phyloP scores from a whole-genome alignment of 2,329 filamentous ascomycete species.

The Cyphellophora attinorum region DNA sequence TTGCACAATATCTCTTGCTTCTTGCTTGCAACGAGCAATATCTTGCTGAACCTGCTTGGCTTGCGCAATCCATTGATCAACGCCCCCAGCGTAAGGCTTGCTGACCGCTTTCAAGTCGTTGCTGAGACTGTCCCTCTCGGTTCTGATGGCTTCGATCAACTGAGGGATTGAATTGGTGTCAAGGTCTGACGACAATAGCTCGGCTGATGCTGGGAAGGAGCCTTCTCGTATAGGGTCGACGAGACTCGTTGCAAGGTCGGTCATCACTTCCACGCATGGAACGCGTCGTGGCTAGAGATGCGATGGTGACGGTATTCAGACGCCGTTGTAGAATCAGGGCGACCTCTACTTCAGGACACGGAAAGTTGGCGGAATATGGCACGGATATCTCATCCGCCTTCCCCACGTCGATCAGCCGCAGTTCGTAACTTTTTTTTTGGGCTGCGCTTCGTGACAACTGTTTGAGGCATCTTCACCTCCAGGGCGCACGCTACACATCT shows the following conservation, averaged over 20 bases:
- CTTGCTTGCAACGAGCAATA: slow-evolving; percentile 67
- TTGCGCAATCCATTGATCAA: slow-evolving; percentile 77
- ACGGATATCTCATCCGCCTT: too few species aligned
- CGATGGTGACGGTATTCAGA: too few species aligned
- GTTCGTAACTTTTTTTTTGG: too few species aligned
- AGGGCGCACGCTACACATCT: too few species aligned
- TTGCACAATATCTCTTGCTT: slow-evolving; percentile 71
- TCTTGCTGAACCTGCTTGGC: slow-evolving; percentile 78
- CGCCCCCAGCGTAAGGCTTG: slow-evolving; percentile 64
- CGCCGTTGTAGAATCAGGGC: too few species aligned
- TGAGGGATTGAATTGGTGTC: slow-evolving; percentile 37
- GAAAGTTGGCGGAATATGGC: too few species aligned
- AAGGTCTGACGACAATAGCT: slow-evolving; percentile 44
- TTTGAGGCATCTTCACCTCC: too few species aligned
- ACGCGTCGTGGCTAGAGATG: too few species aligned
- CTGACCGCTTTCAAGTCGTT: slow-evolving; percentile 67
- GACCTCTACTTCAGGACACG: too few species aligned
- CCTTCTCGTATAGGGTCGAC: slow-evolving; percentile 28
- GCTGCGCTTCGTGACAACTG: too few species aligned
- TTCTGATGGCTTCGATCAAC: slow-evolving; percentile 41
- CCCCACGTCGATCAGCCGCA: too few species aligned
- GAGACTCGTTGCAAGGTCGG: slow-evolving; percentile 1
- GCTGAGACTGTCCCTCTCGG: slow-evolving; percentile 39
- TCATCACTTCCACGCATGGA: too few species aligned
- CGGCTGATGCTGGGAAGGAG: slow-evolving; percentile 47